Evolutionary conservation across 805 yeast genomes (phyloP).

Genomic region (Schwanniomyces sp.): DNA sequence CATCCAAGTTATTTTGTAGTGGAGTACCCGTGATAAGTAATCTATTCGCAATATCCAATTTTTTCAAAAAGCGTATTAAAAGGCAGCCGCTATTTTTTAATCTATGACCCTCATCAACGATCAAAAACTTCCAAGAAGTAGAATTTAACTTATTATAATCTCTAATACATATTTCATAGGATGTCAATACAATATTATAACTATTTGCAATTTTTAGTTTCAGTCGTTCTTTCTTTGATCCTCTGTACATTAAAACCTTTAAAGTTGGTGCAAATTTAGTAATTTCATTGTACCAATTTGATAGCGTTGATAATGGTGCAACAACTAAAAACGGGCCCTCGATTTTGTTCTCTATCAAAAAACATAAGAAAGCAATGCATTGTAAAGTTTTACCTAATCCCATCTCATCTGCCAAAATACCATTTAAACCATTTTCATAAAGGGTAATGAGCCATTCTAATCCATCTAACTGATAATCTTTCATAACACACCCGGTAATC

Average conservation of each 20-base stretch:
- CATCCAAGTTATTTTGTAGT: slow-evolving; percentile 84
- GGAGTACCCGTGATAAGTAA: slow-evolving; percentile 94
- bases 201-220: slow-evolving; percentile 30
- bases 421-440: slow-evolving; percentile 92
- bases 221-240: slow-evolving; percentile 57
- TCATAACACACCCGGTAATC: slow-evolving; percentile 54
- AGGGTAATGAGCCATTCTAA: slow-evolving; percentile 86
- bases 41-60: slow-evolving; percentile 66
- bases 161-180: slow-evolving; percentile 75
- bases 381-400: slow-evolving; percentile 94
- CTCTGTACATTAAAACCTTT: slow-evolving; percentile 63
- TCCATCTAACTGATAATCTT: slow-evolving; percentile 86
- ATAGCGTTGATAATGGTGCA: slow-evolving; percentile 81
- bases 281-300: slow-evolving; percentile 82
- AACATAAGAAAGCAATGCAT: slow-evolving; percentile 75
- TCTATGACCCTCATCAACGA: slow-evolving; percentile 96
- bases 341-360: slow-evolving; percentile 74
- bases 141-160: slow-evolving; percentile 59
- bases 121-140: slow-evolving; percentile 74
- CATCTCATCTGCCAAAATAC: slow-evolving; percentile 97
- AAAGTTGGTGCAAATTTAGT: slow-evolving; percentile 69
- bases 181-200: slow-evolving; percentile 65
- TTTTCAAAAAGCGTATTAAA: slow-evolving; percentile 69
- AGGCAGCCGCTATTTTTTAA: slow-evolving; percentile 81
- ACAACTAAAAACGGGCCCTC: slow-evolving; percentile 76